Evolutionary conservation across 129 eudicot genomes (phyloP).

Genomic region (Pittosporum tobira): DNA sequence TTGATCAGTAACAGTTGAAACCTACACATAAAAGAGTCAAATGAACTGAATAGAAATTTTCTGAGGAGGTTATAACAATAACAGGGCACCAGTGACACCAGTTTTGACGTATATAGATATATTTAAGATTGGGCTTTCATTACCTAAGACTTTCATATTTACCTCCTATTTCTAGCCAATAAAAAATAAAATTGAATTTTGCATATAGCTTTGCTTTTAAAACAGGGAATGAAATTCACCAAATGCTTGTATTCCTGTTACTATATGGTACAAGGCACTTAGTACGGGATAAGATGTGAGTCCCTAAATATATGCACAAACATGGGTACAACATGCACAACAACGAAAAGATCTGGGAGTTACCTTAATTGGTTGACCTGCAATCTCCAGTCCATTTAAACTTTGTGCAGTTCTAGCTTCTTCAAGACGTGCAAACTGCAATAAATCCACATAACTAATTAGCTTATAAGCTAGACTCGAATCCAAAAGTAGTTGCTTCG

Average conservation of each 20-base stretch:
- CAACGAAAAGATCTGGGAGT: not conserved
- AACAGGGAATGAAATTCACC: not conserved
- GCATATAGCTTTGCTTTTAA: not conserved
- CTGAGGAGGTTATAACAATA: too few relatives aligned
- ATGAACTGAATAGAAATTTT: too few relatives aligned
- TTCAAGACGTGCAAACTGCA: conserved; percentile 80
- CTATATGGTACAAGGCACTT: not conserved
- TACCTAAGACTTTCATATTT: too few relatives aligned
- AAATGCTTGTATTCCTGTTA: not conserved
- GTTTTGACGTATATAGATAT: too few relatives aligned
- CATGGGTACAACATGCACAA: conserved; percentile 4
- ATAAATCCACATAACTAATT: conserved; percentile 9
- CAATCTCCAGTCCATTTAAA: conserved; percentile 85
- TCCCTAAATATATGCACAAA: conserved; percentile 5
- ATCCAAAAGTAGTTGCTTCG: too few relatives aligned
- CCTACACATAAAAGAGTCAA: conserved; percentile 40
- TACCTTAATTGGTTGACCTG: conserved; percentile 89
- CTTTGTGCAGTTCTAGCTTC: conserved; percentile 76
- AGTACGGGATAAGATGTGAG: not conserved
- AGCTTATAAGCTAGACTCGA: too few relatives aligned
- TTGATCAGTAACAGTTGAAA: conserved; percentile 78
- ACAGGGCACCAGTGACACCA: too few relatives aligned
- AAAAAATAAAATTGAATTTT: too few relatives aligned
- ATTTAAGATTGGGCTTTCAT: too few relatives aligned
- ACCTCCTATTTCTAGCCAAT: too few relatives aligned